Conservation (phyloP, 768 basidiomycete species). For the Leccinum longicurvipes region DNA sequence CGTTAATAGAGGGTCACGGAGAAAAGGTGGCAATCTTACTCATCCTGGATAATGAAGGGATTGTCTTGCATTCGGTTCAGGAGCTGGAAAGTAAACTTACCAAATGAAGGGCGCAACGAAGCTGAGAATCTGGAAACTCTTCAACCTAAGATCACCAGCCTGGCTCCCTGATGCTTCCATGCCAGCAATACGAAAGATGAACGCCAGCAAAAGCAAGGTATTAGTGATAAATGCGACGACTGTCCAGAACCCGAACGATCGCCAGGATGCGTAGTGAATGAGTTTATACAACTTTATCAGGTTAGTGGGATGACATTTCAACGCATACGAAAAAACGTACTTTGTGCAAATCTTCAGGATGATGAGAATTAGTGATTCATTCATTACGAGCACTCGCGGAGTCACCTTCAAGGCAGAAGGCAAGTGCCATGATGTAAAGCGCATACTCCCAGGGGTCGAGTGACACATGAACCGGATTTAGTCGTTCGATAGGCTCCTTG, state of each 20-base stretch:
- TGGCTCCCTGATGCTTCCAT: slow-evolving; percentile 36
- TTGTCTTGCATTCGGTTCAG: not conserved
- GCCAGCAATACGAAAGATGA: slow-evolving; percentile 66
- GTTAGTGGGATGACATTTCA: not conserved
- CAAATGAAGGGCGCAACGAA: slow-evolving; percentile 87
- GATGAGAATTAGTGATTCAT: slow-evolving; percentile 39
- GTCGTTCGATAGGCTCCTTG: slow-evolving; percentile 69
- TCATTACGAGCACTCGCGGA: slow-evolving; percentile 1
- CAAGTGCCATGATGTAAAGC: slow-evolving; percentile 73
- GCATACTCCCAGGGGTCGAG: slow-evolving; percentile 79
- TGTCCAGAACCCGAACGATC: slow-evolving; percentile 82
- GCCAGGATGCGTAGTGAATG: slow-evolving; percentile 71
- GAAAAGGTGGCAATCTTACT: slow-evolving; percentile 46
- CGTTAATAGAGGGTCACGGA: slow-evolving; percentile 1
- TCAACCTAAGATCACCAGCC: slow-evolving; percentile 42
- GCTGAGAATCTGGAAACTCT: slow-evolving; percentile 86
- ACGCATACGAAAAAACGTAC: slow-evolving; percentile 11
- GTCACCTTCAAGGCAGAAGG: slow-evolving; percentile 79
- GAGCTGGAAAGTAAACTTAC: slow-evolving; percentile 39
- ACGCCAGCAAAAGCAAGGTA: slow-evolving; percentile 67
- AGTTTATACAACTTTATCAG: slow-evolving; percentile 60
- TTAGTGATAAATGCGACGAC: slow-evolving; percentile 70
- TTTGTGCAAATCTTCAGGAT: slow-evolving; percentile 20
- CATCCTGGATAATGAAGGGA: slow-evolving; percentile 53
- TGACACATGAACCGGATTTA: slow-evolving; percentile 49